These are phyloP conservation scores for Samsoniella hepiali DNA, from an alignment of 2,329 filamentous ascomycete species.

Conservation along the genomic window DNA sequence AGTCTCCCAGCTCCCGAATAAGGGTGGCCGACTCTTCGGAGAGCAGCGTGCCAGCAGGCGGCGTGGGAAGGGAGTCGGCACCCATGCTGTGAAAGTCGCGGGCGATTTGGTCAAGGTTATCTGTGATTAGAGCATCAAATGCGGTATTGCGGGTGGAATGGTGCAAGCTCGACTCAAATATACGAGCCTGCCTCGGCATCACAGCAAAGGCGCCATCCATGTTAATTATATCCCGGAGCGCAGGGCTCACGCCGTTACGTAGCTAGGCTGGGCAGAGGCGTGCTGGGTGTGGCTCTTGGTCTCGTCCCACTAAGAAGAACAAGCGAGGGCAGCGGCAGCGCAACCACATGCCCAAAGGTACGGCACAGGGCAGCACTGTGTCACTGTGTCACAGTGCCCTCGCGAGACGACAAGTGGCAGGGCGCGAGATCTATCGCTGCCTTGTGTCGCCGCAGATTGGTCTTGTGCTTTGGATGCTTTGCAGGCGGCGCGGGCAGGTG, in stretches of 20 bases:
- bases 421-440: not conserved
- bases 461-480: not conserved
- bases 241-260: slow-evolving; percentile 1
- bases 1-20: slow-evolving; percentile 36
- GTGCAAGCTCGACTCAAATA: slow-evolving; percentile 18
- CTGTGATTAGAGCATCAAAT: slow-evolving; percentile 11
- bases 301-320: not conserved
- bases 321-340: slow-evolving; percentile 5
- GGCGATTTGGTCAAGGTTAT: slow-evolving; percentile 6
- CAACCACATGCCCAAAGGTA: slow-evolving; percentile 2
- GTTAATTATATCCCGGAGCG: slow-evolving; percentile 10
- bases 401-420: slow-evolving; percentile 10
- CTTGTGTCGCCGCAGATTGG: not conserved
- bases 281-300: slow-evolving; percentile 4
- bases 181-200: slow-evolving; percentile 8
- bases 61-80: slow-evolving; percentile 15
- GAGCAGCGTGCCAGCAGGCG: slow-evolving; percentile 17
- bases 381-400: not conserved
- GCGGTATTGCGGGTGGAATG: not conserved
- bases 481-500: slow-evolving; percentile 4
- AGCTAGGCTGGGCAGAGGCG: slow-evolving; percentile 1
- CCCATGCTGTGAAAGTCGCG: slow-evolving; percentile 13
- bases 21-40: slow-evolving; percentile 27
- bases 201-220: slow-evolving; percentile 13
- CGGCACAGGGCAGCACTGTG: not conserved